Conservation (phyloP, 192 early-diverging fungal genomes). For the Fimicolochytrium jonesii region DNA sequence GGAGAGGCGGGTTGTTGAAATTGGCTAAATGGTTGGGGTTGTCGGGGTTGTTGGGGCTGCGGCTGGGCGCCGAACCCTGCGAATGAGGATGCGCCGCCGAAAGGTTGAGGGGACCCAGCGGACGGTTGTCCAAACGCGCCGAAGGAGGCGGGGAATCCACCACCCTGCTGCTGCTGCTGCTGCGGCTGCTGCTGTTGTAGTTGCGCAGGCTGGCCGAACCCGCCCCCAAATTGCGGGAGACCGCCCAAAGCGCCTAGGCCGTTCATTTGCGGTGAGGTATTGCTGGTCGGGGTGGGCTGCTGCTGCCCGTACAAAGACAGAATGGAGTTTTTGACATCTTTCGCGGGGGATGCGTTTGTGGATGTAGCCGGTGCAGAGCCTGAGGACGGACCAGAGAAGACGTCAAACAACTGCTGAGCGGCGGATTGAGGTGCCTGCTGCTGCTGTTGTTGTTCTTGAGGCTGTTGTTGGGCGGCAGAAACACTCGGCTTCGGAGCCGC, state of each 20-base stretch:
- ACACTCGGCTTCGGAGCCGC: slow-evolving; percentile 5
- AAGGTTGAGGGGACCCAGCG: too few species aligned
- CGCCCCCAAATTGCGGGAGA: slow-evolving; percentile 4
- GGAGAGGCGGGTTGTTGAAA: too few species aligned
- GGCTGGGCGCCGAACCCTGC: too few species aligned
- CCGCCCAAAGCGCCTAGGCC: background rate
- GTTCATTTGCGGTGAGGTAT: background rate
- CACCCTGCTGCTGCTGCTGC: background rate
- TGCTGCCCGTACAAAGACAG: slow-evolving; percentile 38
- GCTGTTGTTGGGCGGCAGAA: too few species aligned
- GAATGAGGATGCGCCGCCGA: too few species aligned
- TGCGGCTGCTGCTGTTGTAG: slow-evolving; percentile 19
- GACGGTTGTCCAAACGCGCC: slow-evolving; percentile 12
- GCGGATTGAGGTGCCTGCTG: background rate
- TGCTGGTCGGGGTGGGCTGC: background rate
- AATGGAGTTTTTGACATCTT: slow-evolving; percentile 31
- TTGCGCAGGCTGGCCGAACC: slow-evolving; percentile 6
- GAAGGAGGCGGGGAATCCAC: background rate
- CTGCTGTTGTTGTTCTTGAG: slow-evolving; percentile 1
- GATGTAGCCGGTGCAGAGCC: too few species aligned
- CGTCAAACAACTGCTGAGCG: background rate
- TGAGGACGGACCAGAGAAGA: slow-evolving; percentile 9
- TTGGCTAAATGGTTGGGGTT: too few species aligned
- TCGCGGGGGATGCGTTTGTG: slow-evolving; percentile 13
- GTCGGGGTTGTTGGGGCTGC: too few species aligned